phyloP scores from a whole-genome alignment of 176 grass and related monocot genomes.

The Triticum timopheevii region DNA sequence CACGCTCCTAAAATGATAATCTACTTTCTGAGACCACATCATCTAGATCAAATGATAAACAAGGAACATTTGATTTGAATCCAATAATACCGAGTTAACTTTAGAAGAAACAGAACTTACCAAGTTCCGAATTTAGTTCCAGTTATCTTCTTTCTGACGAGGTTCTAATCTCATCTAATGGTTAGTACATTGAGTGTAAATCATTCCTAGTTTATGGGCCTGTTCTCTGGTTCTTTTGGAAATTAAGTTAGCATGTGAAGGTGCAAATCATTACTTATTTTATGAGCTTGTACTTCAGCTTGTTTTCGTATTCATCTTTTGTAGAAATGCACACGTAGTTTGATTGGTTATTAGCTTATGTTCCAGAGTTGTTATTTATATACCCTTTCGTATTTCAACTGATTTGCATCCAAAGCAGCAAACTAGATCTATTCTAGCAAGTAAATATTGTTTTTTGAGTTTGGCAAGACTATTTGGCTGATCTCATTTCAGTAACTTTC shows the following conservation, averaged over 20 bases:
- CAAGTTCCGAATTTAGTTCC: background rate
- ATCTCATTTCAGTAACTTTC: background rate
- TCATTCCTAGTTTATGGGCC: background rate
- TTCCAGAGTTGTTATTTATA: background rate
- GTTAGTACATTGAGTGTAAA: background rate
- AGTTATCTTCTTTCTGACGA: background rate
- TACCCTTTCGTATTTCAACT: background rate
- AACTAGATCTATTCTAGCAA: background rate
- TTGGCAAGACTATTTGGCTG: conserved; percentile 1
- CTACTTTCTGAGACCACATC: background rate
- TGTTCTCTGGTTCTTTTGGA: background rate
- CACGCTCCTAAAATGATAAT: background rate
- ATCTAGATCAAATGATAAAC: background rate
- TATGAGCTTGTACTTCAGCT: background rate
- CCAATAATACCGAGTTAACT: background rate
- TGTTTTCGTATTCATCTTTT: conserved; percentile 12
- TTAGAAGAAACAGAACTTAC: background rate
- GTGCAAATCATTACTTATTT: background rate
- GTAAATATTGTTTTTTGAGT: background rate
- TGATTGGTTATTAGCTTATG: conserved; percentile 3
- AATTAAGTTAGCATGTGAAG: background rate
- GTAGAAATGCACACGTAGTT: background rate
- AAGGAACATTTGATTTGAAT: background rate
- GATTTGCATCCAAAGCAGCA: background rate
- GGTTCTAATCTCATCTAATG: background rate